These are phyloP conservation scores for Fusarium virguliforme DNA, from an alignment of 2,329 filamentous ascomycete genomes.

Conservation along the genomic window DNA sequence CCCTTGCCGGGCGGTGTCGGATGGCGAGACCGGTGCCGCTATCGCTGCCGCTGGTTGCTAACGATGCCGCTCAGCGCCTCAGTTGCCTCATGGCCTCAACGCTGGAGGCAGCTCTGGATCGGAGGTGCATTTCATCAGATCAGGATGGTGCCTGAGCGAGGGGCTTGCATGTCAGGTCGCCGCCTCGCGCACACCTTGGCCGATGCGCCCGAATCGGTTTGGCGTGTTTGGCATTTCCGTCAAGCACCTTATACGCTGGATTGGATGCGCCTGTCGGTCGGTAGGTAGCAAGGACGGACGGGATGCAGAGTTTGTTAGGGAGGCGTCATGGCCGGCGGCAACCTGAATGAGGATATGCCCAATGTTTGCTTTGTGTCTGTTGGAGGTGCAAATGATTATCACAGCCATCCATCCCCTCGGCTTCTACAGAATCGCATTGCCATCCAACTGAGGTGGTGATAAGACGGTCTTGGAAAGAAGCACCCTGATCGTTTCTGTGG, in stretches of 20 bases:
- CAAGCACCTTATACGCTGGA: conserved; percentile 31
- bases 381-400: conserved; percentile 8
- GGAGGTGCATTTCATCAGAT: conserved; percentile 35
- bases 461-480: conserved; percentile 19
- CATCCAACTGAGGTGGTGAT: conserved; percentile 1
- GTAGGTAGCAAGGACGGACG: conserved; percentile 18
- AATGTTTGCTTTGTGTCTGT: neutral
- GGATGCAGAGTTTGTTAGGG: conserved; percentile 32
- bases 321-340: conserved; percentile 30
- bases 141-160: conserved; percentile 40
- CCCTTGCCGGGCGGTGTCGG: conserved; percentile 45
- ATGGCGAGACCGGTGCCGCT: conserved; percentile 47
- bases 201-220: conserved; percentile 33
- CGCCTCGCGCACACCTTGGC: conserved; percentile 40
- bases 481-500: conserved; percentile 37
- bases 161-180: conserved; percentile 43
- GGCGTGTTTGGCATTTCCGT: conserved; percentile 21
- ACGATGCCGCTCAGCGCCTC: conserved; percentile 39
- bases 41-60: conserved; percentile 34
- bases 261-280: conserved; percentile 23
- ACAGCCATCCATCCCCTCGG: conserved; percentile 16
- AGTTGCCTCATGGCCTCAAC: conserved; percentile 26
- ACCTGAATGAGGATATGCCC: conserved; percentile 27
- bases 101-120: conserved; percentile 37
- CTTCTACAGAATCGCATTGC: conserved; percentile 15